Evolutionary conservation across 805 yeast species (phyloP).

Genomic region (Metschnikowia borealis): DNA sequence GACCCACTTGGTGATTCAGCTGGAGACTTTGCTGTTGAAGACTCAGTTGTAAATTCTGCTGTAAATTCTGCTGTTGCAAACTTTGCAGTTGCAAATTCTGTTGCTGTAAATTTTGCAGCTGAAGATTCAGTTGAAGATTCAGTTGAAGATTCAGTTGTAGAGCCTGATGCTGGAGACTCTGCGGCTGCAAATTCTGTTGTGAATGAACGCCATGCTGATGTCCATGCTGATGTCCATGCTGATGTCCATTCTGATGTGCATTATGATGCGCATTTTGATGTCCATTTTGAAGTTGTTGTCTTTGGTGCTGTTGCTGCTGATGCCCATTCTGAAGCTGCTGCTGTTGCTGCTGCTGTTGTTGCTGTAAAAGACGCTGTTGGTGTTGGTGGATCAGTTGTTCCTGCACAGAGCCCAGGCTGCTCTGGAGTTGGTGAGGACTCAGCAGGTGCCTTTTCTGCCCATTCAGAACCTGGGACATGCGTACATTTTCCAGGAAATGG

Average conservation of each 20-base stretch:
- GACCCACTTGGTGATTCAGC: no score
- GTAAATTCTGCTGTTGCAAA: conserved; percentile 5
- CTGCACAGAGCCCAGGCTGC: neutral
- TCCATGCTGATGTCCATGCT: neutral
- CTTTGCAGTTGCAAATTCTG: conserved; percentile 8
- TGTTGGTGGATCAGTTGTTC: conserved; percentile 7
- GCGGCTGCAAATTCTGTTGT: conserved; percentile 8
- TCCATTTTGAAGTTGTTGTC: neutral
- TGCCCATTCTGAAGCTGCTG: conserved; percentile 9
- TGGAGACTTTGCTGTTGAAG: conserved; percentile 6
- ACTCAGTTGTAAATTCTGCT: conserved; percentile 5
- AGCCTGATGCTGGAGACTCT: conserved; percentile 3
- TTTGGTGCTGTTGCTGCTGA: neutral
- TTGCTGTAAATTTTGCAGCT: conserved; percentile 8
- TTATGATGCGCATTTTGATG: neutral
- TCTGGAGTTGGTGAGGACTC: conserved; percentile 1
- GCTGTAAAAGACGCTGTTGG: conserved; percentile 8
- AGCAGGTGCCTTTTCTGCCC: neutral
- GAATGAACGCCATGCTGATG: neutral
- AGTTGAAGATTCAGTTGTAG: conserved; percentile 6
- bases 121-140: conserved; percentile 6
- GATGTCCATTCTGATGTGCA: neutral
- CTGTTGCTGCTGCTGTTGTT: conserved; percentile 5
- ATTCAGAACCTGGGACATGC: neutral
- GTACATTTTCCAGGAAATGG: conserved; percentile 7